Base-by-base conservation (phyloP, 1,139 yeast species). In the Kodamaea alishanica region DNA sequence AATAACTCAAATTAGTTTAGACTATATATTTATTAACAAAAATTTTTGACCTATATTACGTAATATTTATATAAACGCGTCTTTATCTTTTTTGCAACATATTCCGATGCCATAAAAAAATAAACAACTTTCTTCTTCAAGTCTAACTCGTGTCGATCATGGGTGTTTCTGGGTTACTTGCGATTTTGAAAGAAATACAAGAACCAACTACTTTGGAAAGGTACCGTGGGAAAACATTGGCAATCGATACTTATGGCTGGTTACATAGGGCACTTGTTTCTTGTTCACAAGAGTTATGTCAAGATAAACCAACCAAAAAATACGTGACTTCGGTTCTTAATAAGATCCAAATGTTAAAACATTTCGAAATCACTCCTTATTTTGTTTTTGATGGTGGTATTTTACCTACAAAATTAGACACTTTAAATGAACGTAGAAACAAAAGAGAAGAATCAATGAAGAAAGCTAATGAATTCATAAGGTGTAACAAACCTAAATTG, bases 241-340 rank as follows among this genome's bases (percentile, higher is more conserved):
- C 96, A 0, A 82, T 94, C 20, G 99, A 94, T 56, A 92, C 96
- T 0, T 94, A 89, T 56, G 92, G 97, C 1, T 94, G 99, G 99
- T 73, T 94, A 8, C 98, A 94, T 61, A 77, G 88, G 45, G 90
- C 95, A 2, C 79, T 87, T 4, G 75, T 84, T 34, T 70, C 88
- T 9, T 90, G 98, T 63, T 86, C 97, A 0, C 79, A 78, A 59
- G 96, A 92, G 39, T 67, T 94, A 35, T 89, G 90, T 8, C 67
- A 75, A 42, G 87, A 80, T 23, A 62, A 66, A 38, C 89, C 90
- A 0, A 88, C 97, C 0, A 67, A 75, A 6, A 75, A 75, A 49
- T 86, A 84, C 54, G 59, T 84, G 29, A 70, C 71, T 32, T 84
- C 77, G 48, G 75, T 83, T 22, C 58, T 80, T 56, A 79, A 78